A percentile compares a stretch with the other conserved stretches of the same genome.
Conservation (phyloP, 371 early-diverging fungal species). For the Mucor irregularis region DNA sequence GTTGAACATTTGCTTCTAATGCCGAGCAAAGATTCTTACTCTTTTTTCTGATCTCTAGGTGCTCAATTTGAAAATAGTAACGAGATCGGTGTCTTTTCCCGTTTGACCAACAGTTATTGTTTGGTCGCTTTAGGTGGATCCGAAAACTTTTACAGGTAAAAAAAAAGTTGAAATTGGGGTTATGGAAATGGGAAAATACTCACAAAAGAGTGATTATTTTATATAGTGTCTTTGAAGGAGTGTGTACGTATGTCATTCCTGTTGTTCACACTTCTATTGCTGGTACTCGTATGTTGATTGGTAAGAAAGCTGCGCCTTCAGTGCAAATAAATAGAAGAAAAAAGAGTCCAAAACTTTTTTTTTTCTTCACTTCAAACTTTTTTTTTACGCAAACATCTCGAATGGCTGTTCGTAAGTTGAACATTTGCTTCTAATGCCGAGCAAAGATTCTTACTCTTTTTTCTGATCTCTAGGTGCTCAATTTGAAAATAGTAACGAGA, state of each 20-base stretch:
- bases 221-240: slow-evolving; percentile 90
- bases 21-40: too few species aligned
- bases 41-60: too few species aligned
- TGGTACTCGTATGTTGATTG: too few species aligned
- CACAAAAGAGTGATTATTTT: background rate
- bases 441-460: too few species aligned
- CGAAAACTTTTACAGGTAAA: slow-evolving; percentile 95
- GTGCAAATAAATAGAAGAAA: background rate
- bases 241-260: slow-evolving; percentile 96
- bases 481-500: slow-evolving; percentile 99
- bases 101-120: slow-evolving; percentile 99
- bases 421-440: too few species aligned
- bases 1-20: too few species aligned
- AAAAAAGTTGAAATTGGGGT: background rate
- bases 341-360: background rate
- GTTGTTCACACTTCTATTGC: slow-evolving; percentile 61
- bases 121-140: slow-evolving; percentile 98
- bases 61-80: slow-evolving; percentile 99
- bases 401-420: slow-evolving; percentile 49
- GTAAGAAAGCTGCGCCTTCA: slow-evolving; percentile 11
- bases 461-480: slow-evolving; percentile 69
- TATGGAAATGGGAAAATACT: background rate
- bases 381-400: background rate
- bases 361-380: background rate
- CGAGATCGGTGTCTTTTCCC: slow-evolving; percentile 98